Percentiles rank a stretch among this genome's conserved stretches.
phyloP scores from a whole-genome alignment of 192 early-diverging fungal genomes.

The Coemansia sp. region DNA sequence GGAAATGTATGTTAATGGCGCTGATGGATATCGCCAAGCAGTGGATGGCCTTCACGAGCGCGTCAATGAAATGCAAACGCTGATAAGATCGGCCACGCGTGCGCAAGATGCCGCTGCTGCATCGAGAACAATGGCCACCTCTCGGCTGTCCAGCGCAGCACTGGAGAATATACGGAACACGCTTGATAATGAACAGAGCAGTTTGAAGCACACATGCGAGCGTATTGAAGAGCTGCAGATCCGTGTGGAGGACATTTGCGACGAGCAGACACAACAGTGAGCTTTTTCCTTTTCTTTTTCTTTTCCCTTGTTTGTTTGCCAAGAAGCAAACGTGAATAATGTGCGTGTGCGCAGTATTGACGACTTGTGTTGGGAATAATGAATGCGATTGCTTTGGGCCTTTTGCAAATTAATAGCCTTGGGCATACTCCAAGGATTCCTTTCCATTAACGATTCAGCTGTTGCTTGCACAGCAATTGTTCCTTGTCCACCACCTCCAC shows the following conservation, averaged over 20 bases:
- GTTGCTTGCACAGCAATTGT: no score
- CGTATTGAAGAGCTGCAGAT: conserved; percentile 36
- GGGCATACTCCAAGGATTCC: no score
- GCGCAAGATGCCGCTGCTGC: conserved; percentile 14
- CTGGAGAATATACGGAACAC: conserved; percentile 19
- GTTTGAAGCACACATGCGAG: conserved; percentile 26
- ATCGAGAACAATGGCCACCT: conserved; percentile 1
- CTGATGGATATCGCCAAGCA: conserved; percentile 21
- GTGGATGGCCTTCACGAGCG: conserved; percentile 33
- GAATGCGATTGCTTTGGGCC: no score
- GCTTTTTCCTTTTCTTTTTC: background rate
- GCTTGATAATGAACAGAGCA: conserved; percentile 30
- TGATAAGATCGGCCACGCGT: conserved; percentile 14
- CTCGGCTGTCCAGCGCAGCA: conserved; percentile 14
- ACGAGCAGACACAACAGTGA: background rate
- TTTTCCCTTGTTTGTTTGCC: background rate
- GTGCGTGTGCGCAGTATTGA: background rate
- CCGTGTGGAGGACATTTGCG: conserved; percentile 20
- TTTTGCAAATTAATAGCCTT: no score
- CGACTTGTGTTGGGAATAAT: no score
- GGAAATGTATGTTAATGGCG: conserved; percentile 24
- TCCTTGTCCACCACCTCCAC: no score
- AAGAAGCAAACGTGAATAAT: background rate
- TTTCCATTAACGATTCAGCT: no score
- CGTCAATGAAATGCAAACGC: conserved; percentile 25